Evolutionary conservation across 345 rosid genomes (phyloP), one percentile per base, ranked within the genome.

Genomic region (Alliaria petiolata): DNA sequence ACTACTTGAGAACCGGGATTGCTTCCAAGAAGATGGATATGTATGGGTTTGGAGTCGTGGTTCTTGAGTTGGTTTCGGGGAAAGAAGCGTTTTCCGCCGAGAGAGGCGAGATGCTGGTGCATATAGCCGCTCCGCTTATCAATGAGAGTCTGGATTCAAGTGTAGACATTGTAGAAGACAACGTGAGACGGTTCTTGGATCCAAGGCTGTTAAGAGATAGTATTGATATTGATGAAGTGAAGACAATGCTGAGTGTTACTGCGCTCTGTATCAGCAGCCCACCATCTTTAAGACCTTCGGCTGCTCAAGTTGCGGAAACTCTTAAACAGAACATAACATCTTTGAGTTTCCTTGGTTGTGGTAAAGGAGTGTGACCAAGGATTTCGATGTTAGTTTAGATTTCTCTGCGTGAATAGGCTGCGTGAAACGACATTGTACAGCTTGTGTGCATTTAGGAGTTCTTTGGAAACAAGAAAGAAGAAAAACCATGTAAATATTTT

Each of bases 21-120:
- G 84, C 90, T 4, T 88, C 95, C 0, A 88, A 90, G 78, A 89
- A 88, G 83, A 92, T 85, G 74, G 96, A 89, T 53, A 81, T 92
- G 43, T 92, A 88, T 79, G 84, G 96, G 78, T 84, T 74, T 53
- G 98, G 98, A 7, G 95, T 92, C 34, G 74, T 89, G n/a, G 62
- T 86, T 38, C 75, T 92, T 70, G 98, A 89, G 57, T 80, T 92
- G 0, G 76, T 88, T 15, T 88, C 89, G 1, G 95, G 96, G 1
- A 79, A 76, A 59, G 85, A 83, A 71, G 96, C 96, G 1, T 82
- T 90, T 67, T 85, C 85, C 5, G 70, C 82, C 26, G 95, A 78
- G 38, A 84, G 40, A 53, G 87, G 92, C 9, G 81, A 83, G 73
- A 45, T 83, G 20, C 47, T 92, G 69, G 82, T 85, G 10, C 77